Conservation (phyloP, 768 basidiomycete genomes). For the Lentinula sp. region DNA sequence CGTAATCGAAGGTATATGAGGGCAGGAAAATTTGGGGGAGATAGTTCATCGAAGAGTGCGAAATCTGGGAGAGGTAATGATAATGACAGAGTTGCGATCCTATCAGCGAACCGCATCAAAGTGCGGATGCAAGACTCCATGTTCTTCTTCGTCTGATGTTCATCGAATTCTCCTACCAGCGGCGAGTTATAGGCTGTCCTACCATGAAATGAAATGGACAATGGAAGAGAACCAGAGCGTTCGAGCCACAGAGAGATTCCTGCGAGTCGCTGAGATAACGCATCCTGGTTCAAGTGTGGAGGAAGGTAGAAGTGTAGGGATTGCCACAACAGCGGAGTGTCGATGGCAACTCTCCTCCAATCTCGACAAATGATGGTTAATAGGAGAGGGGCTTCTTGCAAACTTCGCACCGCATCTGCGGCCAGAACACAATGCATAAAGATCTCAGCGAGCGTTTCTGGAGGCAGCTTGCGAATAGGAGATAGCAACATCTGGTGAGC, state of each 20-base stretch:
- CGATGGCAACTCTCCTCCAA: conserved; percentile 20
- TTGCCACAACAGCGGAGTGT: conserved; percentile 21
- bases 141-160: not conserved
- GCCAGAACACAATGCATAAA: conserved; percentile 20
- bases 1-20: not conserved
- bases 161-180: not conserved
- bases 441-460: conserved; percentile 19
- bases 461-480: conserved; percentile 16
- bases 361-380: conserved; percentile 18
- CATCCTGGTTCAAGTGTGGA: not conserved
- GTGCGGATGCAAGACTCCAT: not conserved
- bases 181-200: not conserved
- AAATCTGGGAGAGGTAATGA: not conserved
- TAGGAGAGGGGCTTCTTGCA: conserved; percentile 16
- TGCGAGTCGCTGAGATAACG: not conserved
- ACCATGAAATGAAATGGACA: not conserved
- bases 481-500: conserved; percentile 19
- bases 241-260: not conserved
- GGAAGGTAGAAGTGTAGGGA: conserved; percentile 11
- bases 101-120: not conserved
- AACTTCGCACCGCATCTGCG: conserved; percentile 14
- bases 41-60: not conserved
- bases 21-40: not conserved
- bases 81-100: not conserved
- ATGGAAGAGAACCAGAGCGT: not conserved